Evolutionary conservation across 225 moss, liverwort and hornwort genomes (phyloP).

Genomic region (Pseudisothecium myosuroides): DNA sequence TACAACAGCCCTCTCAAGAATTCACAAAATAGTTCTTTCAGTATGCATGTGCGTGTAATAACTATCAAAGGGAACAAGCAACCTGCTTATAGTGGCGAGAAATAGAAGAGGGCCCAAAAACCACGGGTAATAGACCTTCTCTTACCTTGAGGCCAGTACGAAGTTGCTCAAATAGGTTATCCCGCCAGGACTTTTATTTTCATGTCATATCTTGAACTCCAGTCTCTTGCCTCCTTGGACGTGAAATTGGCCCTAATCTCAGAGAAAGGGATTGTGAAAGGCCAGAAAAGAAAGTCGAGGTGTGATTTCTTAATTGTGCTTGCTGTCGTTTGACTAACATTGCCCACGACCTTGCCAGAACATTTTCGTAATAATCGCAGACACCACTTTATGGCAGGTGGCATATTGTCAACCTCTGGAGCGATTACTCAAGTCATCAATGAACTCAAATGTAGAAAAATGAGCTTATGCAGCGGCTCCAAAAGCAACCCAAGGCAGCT

Average conservation of each 20-base stretch:
- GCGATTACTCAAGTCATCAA: no score
- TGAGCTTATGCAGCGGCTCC: no score
- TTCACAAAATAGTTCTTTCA: not conserved
- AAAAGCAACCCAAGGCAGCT: no score
- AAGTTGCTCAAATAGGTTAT: slow-evolving; percentile 15
- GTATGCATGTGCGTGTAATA: not conserved
- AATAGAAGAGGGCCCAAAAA: not conserved
- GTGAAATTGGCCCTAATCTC: not conserved
- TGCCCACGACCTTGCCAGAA: slow-evolving; percentile 7
- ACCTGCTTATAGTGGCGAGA: not conserved
- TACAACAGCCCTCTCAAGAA: not conserved
- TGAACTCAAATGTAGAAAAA: no score
- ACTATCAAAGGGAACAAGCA: not conserved
- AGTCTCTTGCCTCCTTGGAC: slow-evolving; percentile 8
- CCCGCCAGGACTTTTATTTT: slow-evolving; percentile 28
- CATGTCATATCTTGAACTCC: slow-evolving; percentile 20
- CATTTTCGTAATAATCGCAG: no score
- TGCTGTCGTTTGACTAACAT: not conserved
- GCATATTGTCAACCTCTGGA: no score
- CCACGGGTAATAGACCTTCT: not conserved
- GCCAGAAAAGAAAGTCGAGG: slow-evolving; percentile 40
- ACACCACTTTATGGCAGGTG: no score
- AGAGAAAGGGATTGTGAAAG: slow-evolving; percentile 11
- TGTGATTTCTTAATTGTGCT: slow-evolving; percentile 10
- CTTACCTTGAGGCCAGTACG: slow-evolving; percentile 16